Evolutionary conservation across 2,329 filamentous ascomycete genomes (phyloP).

Genomic region (Ceratocystis alfenasii): DNA sequence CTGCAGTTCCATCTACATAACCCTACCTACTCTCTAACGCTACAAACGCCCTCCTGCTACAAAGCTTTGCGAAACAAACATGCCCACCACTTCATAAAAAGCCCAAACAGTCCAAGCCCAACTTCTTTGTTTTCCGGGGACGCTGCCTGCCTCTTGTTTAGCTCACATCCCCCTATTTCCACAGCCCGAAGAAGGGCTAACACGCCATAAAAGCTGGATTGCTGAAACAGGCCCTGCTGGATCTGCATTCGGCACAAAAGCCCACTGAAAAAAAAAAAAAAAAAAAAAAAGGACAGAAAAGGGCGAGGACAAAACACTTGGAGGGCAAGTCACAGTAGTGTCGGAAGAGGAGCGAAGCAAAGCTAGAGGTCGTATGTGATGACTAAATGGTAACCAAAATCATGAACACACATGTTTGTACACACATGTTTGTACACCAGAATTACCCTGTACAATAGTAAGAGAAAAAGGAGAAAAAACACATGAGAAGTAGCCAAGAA

Average conservation of each 20-base stretch:
- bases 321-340: too few species aligned
- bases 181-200: background rate
- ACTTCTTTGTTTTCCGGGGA: background rate
- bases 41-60: background rate
- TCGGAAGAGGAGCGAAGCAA: too few species aligned
- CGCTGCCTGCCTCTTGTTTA: background rate
- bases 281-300: background rate
- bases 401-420: background rate
- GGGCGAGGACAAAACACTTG: background rate
- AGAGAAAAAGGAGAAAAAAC: background rate
- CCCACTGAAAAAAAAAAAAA: background rate
- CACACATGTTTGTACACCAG: background rate
- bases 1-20: background rate
- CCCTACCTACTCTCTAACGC: background rate
- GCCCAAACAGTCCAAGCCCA: too few species aligned
- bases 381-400: too few species aligned
- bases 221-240: constrained; percentile 4
- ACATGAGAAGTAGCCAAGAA: background rate
- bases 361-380: too few species aligned
- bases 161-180: background rate
- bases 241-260: background rate
- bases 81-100: too few species aligned
- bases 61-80: too few species aligned
- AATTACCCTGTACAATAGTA: background rate
- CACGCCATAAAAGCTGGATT: background rate